Base-by-base conservation (phyloP, 805 yeast species). In the Nakazawaea pomicola region DNA sequence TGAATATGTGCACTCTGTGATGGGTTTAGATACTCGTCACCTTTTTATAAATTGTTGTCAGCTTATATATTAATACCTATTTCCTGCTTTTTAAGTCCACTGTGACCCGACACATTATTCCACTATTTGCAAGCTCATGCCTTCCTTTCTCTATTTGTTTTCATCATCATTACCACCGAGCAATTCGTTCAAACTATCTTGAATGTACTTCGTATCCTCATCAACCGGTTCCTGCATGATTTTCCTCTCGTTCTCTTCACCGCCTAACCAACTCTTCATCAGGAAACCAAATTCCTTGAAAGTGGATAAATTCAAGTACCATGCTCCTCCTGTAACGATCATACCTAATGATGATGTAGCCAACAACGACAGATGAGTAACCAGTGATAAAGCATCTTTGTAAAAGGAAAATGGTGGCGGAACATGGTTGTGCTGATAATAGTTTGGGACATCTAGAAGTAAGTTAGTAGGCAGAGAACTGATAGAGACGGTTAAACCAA, bases 331-430 rank as follows among this genome's bases (percentile, higher is more conserved):
- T 29, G 85, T 74, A 2, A 80, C 65, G 4, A 76, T 61, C 87
- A 86, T 85, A 1, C 86, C 74, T 51, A 83, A 73, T 0, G 87
- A 76, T 1, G 88, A 73, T 0, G 80, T 71, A 2, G 96, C 85
- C 14, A 90, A 63, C 35, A 83, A 61, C 0, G 95, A 76, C 2
- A 96, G 95, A 30, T 85, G 81, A 0, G 82, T 77, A 3, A 90
- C 87, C 0, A 96, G 96, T 30, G 80, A 78, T 25, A 87, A 76
- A 2, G 96, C 96, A 57, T 89, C 96, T 41, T 78, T 75, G 46
- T 85, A 78, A 56, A 85, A 80, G 23, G 84, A 81, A 54, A 81
- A 83, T n/a, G 78, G 69, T 4, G 96, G 96, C 2, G 95, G 95
- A 43, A 77, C 73, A 53, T 88, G 91, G 60, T 89, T 89, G 10